These are phyloP conservation scores for Plantago lanceolata DNA, from an alignment of 305 asterid genomes.

Conservation along the genomic window DNA sequence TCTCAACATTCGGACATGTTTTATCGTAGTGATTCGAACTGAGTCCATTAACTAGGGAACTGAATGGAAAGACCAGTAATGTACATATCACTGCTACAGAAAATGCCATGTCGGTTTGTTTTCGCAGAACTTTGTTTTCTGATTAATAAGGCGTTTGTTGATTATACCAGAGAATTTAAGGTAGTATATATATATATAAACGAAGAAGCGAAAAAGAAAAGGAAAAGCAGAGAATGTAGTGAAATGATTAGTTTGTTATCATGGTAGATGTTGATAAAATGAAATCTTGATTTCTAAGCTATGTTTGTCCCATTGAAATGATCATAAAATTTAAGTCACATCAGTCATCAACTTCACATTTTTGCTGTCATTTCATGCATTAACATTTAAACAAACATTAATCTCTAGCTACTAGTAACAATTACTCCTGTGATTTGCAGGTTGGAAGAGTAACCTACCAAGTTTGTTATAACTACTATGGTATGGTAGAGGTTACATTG, in stretches of 20 bases:
- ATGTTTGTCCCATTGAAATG: background rate
- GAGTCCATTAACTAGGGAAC: conserved; percentile 27
- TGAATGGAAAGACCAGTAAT: conserved; percentile 18
- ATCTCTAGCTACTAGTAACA: too few relatives aligned
- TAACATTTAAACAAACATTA: too few relatives aligned
- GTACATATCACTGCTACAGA: conserved; percentile 17
- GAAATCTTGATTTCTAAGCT: background rate
- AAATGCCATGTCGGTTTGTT: conserved; percentile 17
- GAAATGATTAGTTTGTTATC: background rate
- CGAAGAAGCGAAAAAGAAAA: too few relatives aligned
- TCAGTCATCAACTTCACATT: too few relatives aligned
- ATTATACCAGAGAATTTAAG: background rate
- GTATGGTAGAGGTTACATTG: too few relatives aligned
- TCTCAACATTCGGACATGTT: conserved; percentile 40
- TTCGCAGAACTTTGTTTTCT: background rate
- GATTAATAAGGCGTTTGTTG: background rate
- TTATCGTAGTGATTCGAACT: conserved; percentile 40
- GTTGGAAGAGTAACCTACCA: background rate
- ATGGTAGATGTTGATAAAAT: background rate
- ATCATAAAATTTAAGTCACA: background rate
- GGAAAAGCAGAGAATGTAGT: background rate
- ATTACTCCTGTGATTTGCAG: too few relatives aligned
- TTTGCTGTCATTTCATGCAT: background rate
- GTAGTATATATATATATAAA: background rate
- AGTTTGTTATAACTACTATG: too few relatives aligned